A percentile compares a stretch with the other conserved stretches of the same genome.
phyloP scores from a whole-genome alignment of 805 yeast species.

The Saccharomyces eubayanus region DNA sequence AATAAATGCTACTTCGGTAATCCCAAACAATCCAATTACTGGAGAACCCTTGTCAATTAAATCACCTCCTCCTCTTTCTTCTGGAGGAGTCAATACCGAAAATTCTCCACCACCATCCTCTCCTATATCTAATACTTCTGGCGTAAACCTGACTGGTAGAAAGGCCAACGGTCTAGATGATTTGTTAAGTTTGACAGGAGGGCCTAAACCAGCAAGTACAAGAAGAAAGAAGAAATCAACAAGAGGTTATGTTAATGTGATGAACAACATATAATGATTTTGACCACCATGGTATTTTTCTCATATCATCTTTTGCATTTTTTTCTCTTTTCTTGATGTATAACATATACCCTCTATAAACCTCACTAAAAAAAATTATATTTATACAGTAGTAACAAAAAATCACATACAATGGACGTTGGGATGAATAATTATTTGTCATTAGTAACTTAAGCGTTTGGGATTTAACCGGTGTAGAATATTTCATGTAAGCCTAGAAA shows the following conservation, averaged over 20 bases:
- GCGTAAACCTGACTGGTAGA: conserved; percentile 24
- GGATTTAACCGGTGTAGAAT: no score
- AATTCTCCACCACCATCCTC: conserved; percentile 12
- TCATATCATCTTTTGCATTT: not conserved
- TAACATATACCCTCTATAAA: not conserved
- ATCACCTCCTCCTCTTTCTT: conserved; percentile 2
- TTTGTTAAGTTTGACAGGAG: conserved; percentile 33
- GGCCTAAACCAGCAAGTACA: conserved; percentile 21
- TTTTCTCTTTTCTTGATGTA: not conserved
- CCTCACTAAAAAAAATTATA: not conserved
- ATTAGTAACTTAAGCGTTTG: no score
- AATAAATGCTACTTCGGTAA: conserved; percentile 25
- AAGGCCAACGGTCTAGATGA: conserved; percentile 41
- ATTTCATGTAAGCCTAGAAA: no score
- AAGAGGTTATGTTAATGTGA: conserved; percentile 62
- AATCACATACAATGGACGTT: not conserved
- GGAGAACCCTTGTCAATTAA: conserved; percentile 22
- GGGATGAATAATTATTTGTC: not conserved
- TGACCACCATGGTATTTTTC: not conserved
- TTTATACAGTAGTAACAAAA: not conserved
- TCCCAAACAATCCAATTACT: conserved; percentile 28
- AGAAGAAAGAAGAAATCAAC: conserved; percentile 39
- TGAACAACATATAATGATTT: conserved; percentile 30
- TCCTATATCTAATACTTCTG: conserved; percentile 1
- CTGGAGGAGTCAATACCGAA: conserved; percentile 11